phyloP scores from a whole-genome alignment of 495 filamentous ascomycete genomes.

The Aspergillus affinis region DNA sequence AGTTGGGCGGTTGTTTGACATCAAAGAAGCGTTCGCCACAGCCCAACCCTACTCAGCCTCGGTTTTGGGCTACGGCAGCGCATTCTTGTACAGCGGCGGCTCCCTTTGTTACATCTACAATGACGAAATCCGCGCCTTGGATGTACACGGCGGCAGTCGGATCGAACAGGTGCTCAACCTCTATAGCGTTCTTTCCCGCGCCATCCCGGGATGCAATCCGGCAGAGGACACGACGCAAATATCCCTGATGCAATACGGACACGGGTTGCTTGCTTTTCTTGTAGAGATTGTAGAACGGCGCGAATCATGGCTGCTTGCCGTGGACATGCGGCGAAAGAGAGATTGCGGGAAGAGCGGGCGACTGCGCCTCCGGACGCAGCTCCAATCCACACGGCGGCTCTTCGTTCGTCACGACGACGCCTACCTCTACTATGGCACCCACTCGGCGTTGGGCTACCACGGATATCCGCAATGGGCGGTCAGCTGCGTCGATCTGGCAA shows the following conservation, averaged over 20 bases:
- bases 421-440: constrained; percentile 68
- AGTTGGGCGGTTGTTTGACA: constrained; percentile 58
- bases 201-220: constrained; percentile 23
- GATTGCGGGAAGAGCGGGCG: constrained; percentile 25
- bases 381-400: constrained; percentile 53
- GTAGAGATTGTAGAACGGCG: constrained; percentile 32
- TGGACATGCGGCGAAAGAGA: constrained; percentile 44
- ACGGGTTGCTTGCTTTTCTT: constrained; percentile 59
- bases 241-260: constrained; percentile 59
- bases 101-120: constrained; percentile 60
- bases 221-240: constrained; percentile 47
- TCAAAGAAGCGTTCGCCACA: constrained; percentile 60
- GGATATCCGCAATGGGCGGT: constrained; percentile 63
- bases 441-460: constrained; percentile 49
- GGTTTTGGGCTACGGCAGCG: constrained; percentile 57
- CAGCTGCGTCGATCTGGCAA: constrained; percentile 50
- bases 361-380: constrained; percentile 37
- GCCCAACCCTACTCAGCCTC: constrained; percentile 62
- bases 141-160: constrained; percentile 52
- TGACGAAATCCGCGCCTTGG: constrained; percentile 60
- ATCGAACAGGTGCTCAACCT: constrained; percentile 62
- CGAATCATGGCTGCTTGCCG: constrained; percentile 56
- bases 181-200: constrained; percentile 41
- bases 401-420: constrained; percentile 67
- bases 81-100: constrained; percentile 64